Base-by-base conservation (phyloP, 78 protist genomes). In the Dictyostelium firmibasis region DNA sequence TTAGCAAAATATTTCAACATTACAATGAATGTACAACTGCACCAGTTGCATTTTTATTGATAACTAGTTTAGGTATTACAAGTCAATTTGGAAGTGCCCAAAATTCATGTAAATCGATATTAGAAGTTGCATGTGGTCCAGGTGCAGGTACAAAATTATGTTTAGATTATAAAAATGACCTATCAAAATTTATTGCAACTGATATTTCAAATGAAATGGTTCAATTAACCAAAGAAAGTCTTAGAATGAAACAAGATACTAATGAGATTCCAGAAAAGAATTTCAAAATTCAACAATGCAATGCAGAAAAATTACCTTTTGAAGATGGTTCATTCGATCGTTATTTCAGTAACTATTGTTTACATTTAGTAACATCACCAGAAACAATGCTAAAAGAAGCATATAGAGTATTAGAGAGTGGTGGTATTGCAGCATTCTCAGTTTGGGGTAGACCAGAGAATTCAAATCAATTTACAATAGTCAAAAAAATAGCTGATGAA, bases 381-480 rank as follows among this genome's bases (percentile, higher is more conserved):
- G 83, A 72, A 11, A 14, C 60, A 44, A 92, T 83, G 88, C n/a
- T 92, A 3, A 11, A 50, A 7, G 96, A 92, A 23, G 4, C 77
- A 0, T 83, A 47, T 44, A 67, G 96, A 53, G 96, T 92, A 7
- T 69, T 92, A 25, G 92, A 92, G n/a, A n/a, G 0, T 13, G 96
- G 89, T 33, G 96, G 96, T 36, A 50, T 92, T 9, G 89, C 91
- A 9, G 43, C 84, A 23, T 92, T 81, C 27, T 74, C 91, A 38
- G 96, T 92, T 0, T 92, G 89, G 91, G 96, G 96, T 31, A n/a
- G 96, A 53, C 57, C 86, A 31, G 81, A 92, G 33, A 85, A 85
- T 74, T 44, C 76, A 62, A 78, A 64, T 14, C 76, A 81, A 47
- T 92, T 92, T 27, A 83, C 96, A 3, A 84, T 92, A 38, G 29